Percentiles rank a stretch among this genome's conserved stretches.
These are phyloP conservation scores for Solanum rostratum DNA, from an alignment of 257 asterid species.

Conservation along the genomic window DNA sequence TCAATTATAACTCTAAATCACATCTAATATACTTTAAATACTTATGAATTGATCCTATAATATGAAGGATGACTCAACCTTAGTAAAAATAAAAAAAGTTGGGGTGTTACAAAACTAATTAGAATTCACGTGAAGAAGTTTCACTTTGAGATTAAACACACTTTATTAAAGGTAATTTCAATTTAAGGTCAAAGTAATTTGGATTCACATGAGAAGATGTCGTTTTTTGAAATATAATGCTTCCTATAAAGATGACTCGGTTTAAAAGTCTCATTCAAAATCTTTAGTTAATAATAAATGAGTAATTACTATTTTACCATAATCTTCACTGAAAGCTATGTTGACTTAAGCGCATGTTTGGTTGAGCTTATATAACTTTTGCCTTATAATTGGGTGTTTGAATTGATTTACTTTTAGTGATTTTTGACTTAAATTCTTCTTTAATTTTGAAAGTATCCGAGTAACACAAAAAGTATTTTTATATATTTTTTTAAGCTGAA, in stretches of 20 bases:
- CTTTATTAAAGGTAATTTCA: background rate
- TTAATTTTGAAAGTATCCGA: too few relatives aligned
- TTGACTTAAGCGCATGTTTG: background rate
- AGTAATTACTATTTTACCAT: background rate
- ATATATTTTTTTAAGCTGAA: too few relatives aligned
- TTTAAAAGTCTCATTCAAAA: background rate
- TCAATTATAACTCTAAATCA: too few relatives aligned
- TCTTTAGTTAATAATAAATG: background rate
- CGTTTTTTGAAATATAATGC: background rate
- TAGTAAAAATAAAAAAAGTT: too few relatives aligned
- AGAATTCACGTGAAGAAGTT: background rate
- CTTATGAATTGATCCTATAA: too few relatives aligned
- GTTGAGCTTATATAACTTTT: background rate
- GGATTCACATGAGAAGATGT: background rate
- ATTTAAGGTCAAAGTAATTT: background rate
- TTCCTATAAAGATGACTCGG: background rate
- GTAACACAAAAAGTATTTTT: too few relatives aligned
- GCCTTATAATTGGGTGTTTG: background rate
- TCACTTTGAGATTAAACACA: background rate
- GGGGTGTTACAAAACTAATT: too few relatives aligned
- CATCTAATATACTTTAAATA: too few relatives aligned
- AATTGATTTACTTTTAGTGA: too few relatives aligned
- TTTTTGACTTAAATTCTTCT: too few relatives aligned
- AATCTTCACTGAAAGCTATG: background rate
- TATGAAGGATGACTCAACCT: too few relatives aligned